Evolutionary conservation across 2,329 filamentous ascomycete species (phyloP).

Genomic region (Bipolaris zeicola): DNA sequence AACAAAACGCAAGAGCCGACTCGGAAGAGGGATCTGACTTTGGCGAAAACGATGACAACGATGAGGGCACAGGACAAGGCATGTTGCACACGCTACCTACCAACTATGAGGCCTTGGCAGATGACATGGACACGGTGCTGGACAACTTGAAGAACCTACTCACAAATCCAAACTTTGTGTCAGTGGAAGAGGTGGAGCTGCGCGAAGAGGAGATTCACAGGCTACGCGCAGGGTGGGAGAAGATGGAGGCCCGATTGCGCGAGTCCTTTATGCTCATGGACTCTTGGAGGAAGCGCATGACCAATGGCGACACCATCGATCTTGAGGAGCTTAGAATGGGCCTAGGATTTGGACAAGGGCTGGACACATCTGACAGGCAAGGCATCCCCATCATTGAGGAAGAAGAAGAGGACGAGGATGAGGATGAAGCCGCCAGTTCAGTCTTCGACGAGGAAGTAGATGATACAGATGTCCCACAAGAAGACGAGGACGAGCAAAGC

Average conservation of each 20-base stretch:
- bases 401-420: constrained; percentile 23
- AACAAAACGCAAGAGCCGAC: constrained; percentile 35
- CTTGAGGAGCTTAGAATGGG: constrained; percentile 66
- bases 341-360: constrained; percentile 59
- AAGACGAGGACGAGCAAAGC: constrained; percentile 1
- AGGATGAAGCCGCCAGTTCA: constrained; percentile 34
- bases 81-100: constrained; percentile 58
- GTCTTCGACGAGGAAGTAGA: constrained; percentile 39
- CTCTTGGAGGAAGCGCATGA: constrained; percentile 85
- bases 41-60: constrained; percentile 45
- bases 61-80: constrained; percentile 37
- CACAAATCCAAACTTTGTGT: constrained; percentile 95
- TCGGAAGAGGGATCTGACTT: constrained; percentile 35
- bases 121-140: constrained; percentile 76
- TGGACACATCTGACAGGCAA: constrained; percentile 41
- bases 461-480: constrained; percentile 17
- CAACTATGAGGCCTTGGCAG: constrained; percentile 70
- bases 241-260: constrained; percentile 89
- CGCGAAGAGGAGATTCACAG: constrained; percentile 88
- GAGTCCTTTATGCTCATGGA: constrained; percentile 92
- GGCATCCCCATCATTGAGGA: constrained; percentile 37
- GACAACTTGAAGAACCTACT: constrained; percentile 82
- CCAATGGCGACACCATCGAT: constrained; percentile 70
- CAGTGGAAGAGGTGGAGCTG: constrained; percentile 90
- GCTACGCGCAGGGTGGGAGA: constrained; percentile 84